Conservation (phyloP, 2,329 filamentous ascomycete genomes). For the Penicillium sumatraense region DNA sequence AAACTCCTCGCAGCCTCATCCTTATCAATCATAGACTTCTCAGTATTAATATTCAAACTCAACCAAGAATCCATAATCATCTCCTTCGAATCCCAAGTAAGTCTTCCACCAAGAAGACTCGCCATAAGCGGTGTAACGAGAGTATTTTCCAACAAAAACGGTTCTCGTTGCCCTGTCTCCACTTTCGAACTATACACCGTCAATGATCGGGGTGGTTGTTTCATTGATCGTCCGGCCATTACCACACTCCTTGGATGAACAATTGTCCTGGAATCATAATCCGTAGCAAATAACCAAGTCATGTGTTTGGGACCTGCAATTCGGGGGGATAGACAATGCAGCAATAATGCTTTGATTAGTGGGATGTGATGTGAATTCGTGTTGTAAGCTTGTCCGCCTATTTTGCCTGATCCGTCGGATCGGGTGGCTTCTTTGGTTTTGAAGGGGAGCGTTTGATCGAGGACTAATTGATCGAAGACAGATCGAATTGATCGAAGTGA, state of each 20-base stretch:
- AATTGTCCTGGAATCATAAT: neutral
- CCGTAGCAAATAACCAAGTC: neutral
- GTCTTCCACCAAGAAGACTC: constrained; percentile 31
- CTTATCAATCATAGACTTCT: constrained; percentile 1
- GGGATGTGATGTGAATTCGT: constrained; percentile 47
- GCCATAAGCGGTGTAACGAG: constrained; percentile 33
- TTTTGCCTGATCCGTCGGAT: constrained; percentile 32
- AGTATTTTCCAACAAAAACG: constrained; percentile 35
- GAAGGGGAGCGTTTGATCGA: neutral
- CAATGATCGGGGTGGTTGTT: neutral
- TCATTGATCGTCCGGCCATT: neutral
- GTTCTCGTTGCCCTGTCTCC: neutral
- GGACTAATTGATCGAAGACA: neutral
- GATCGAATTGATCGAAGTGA: neutral
- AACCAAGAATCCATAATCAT: constrained; percentile 44
- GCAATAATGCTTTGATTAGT: constrained; percentile 53
- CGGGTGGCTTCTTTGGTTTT: neutral
- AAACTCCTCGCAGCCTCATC: constrained; percentile 30
- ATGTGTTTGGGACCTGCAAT: constrained; percentile 38
- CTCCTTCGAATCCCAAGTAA: constrained; percentile 17
- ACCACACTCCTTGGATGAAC: constrained; percentile 8
- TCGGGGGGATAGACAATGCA: constrained; percentile 53
- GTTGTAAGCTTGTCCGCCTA: constrained; percentile 46
- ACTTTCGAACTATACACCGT: constrained; percentile 15
- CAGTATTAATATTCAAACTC: constrained; percentile 29